Conservation (phyloP, 2,329 filamentous ascomycete species). For the Cadophora sp. region DNA sequence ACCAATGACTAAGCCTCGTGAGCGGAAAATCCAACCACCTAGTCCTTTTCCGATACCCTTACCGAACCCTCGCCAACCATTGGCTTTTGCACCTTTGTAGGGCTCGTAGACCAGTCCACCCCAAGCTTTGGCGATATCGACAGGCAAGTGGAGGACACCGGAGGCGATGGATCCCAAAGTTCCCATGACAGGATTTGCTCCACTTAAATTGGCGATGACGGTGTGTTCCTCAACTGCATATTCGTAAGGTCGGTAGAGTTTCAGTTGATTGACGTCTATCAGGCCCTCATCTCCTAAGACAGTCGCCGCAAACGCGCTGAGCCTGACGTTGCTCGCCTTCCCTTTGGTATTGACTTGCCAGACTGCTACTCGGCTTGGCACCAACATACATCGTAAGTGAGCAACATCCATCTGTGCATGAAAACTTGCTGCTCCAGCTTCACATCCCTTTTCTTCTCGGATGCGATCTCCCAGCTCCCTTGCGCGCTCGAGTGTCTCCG, state of each 20-base stretch:
- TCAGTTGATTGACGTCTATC: conserved; percentile 73
- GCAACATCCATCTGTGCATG: conserved; percentile 73
- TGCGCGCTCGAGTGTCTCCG: conserved; percentile 63
- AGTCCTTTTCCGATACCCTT: conserved; percentile 86
- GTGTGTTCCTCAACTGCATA: conserved; percentile 54
- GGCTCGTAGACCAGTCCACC: conserved; percentile 67
- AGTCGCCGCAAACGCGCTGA: conserved; percentile 77
- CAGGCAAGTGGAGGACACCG: conserved; percentile 24
- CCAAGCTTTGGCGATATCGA: conserved; percentile 61
- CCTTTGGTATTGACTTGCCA: conserved; percentile 67
- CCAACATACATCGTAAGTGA: conserved; percentile 71
- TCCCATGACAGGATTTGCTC: conserved; percentile 29
- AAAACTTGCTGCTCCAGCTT: conserved; percentile 70
- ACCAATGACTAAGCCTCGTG: conserved; percentile 24
- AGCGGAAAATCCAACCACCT: conserved; percentile 71
- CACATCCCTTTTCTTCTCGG: conserved; percentile 66
- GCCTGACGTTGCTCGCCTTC: conserved; percentile 61
- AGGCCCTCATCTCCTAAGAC: conserved; percentile 69
- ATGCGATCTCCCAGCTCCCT: conserved; percentile 63
- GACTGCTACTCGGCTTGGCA: conserved; percentile 71
- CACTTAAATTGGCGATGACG: conserved; percentile 28
- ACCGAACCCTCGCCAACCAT: conserved; percentile 69
- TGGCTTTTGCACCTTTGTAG: conserved; percentile 64
- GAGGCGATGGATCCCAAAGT: conserved; percentile 32
- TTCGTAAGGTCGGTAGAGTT: conserved; percentile 69